Conservation (phyloP, 495 filamentous ascomycete species). For the Xylaria cubensis region DNA sequence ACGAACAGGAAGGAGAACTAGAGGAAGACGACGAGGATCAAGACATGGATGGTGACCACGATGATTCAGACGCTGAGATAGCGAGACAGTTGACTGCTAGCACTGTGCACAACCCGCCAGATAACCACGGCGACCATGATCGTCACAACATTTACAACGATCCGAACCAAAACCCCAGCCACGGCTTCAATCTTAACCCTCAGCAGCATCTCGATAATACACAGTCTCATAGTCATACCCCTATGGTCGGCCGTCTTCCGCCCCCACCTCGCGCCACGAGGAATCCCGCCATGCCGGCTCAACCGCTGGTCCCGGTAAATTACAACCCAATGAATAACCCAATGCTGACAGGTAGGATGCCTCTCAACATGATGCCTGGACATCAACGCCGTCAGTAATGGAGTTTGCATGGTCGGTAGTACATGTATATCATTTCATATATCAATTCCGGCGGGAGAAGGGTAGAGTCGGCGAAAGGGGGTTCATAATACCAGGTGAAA, state of each 20-base stretch:
- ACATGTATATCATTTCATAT: neutral
- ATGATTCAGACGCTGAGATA: constrained; percentile 26
- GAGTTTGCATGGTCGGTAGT: neutral
- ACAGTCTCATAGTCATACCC: constrained; percentile 1
- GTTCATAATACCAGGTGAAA: neutral
- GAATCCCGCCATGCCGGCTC: constrained; percentile 11
- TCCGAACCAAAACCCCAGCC: neutral
- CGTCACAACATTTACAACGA: neutral
- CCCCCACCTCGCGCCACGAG: constrained; percentile 4
- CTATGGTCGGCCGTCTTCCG: constrained; percentile 3
- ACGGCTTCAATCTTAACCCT: neutral
- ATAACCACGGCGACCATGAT: neutral
- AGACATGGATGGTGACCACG: constrained; percentile 22
- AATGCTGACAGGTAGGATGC: neutral
- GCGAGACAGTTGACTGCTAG: constrained; percentile 22
- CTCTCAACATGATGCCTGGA: constrained; percentile 17
- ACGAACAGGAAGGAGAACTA: neutral
- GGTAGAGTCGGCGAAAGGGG: neutral
- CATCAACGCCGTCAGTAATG: neutral
- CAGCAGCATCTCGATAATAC: constrained; percentile 11
- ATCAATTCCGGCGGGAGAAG: neutral
- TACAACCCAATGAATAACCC: neutral
- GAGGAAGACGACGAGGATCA: constrained; percentile 19
- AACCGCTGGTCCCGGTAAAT: neutral
- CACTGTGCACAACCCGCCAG: neutral